These are phyloP conservation scores for Mycena rosella DNA, from an alignment of 768 basidiomycete genomes.

Conservation along the genomic window DNA sequence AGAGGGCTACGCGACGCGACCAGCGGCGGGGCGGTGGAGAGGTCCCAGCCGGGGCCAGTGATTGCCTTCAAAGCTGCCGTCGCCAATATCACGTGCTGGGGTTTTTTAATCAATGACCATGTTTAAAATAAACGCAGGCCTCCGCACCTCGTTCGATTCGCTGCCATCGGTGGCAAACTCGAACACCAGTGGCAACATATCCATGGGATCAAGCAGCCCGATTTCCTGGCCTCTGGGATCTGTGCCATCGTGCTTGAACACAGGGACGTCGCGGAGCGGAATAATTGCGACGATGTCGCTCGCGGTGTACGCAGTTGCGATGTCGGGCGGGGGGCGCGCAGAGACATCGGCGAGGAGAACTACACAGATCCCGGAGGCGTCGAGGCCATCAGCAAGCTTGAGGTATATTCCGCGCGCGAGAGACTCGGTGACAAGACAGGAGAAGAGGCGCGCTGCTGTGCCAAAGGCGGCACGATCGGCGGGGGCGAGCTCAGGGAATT, in stretches of 20 bases:
- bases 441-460: constrained; percentile 63
- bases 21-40: constrained; percentile 41
- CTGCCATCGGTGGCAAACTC: constrained; percentile 36
- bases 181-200: constrained; percentile 63
- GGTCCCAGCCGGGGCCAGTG: constrained; percentile 43
- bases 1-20: constrained; percentile 50
- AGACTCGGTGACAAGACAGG: constrained; percentile 70
- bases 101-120: background rate
- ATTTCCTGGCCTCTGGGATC: constrained; percentile 54
- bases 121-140: background rate
- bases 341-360: constrained; percentile 52
- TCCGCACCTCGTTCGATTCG: constrained; percentile 28
- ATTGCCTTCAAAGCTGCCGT: constrained; percentile 44
- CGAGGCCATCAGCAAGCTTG: constrained; percentile 47
- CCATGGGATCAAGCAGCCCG: constrained; percentile 66
- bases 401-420: constrained; percentile 62
- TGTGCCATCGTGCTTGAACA: constrained; percentile 55
- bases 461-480: constrained; percentile 61
- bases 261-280: constrained; percentile 59
- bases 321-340: constrained; percentile 36
- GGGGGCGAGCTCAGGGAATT: constrained; percentile 48
- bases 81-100: constrained; percentile 47
- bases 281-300: constrained; percentile 61
- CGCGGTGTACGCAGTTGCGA: constrained; percentile 41
- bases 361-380: constrained; percentile 55